Evolutionary conservation across 768 basidiomycete species (phyloP).

Genomic region (Amanita rubescens): DNA sequence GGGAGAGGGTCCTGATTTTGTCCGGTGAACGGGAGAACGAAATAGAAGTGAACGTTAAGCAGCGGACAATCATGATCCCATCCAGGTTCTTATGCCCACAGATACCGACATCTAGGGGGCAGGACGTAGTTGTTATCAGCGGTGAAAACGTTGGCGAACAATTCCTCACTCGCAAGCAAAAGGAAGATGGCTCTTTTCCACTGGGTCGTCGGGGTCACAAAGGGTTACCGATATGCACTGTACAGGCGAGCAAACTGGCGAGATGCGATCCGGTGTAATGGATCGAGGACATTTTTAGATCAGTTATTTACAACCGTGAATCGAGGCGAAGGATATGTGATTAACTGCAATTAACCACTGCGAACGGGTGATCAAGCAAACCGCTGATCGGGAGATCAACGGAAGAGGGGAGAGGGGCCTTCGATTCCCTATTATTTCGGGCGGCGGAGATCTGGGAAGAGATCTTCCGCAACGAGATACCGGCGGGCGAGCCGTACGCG

Average conservation of each 20-base stretch:
- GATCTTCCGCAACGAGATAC: no score
- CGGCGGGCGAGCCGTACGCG: no score
- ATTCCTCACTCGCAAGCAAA: neutral
- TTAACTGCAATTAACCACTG: no score
- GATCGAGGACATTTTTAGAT: no score
- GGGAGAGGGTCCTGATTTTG: neutral
- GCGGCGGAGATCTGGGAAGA: no score
- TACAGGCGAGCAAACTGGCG: neutral
- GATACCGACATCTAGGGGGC: neutral
- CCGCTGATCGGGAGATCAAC: no score
- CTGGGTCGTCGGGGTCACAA: neutral
- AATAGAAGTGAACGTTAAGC: neutral
- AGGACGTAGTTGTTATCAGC: neutral
- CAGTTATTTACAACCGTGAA: no score
- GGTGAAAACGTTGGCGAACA: neutral
- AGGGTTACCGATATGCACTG: neutral
- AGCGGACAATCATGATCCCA: neutral
- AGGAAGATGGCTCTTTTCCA: neutral
- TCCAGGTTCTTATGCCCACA: neutral
- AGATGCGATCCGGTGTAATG: neutral
- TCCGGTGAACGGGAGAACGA: neutral
- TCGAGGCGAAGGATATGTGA: no score
- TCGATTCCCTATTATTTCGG: no score
- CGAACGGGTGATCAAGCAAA: no score
- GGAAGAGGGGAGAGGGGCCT: no score